phyloP scores from a whole-genome alignment of 139 green algal species.

The Chlorella sp. region DNA sequence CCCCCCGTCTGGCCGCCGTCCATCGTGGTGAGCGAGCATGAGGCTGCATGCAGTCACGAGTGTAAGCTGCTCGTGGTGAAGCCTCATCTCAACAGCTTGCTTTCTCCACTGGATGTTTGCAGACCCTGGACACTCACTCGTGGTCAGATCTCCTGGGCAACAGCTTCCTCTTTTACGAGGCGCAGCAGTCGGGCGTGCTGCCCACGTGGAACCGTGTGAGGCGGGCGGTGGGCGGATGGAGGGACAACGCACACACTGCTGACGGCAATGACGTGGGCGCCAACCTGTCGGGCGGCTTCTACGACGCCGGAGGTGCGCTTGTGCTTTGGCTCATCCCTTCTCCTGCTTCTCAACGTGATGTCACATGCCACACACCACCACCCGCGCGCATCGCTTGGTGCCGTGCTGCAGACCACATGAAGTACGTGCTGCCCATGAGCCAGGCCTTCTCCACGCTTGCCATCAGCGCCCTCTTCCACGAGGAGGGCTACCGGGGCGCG shows the following conservation, averaged over 20 bases:
- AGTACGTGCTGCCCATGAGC: background rate
- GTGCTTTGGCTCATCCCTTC: background rate
- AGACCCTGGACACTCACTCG: background rate
- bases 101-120: background rate
- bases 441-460: background rate
- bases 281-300: background rate
- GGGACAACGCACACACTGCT: background rate
- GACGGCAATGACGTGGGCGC: background rate
- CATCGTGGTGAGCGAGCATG: too few relatives aligned
- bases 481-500: background rate
- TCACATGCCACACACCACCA: background rate
- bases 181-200: conserved; percentile 2
- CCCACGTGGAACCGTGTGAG: background rate
- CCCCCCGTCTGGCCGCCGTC: too few relatives aligned
- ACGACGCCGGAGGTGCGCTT: background rate
- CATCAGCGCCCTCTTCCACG: background rate
- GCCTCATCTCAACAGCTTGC: background rate
- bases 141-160: background rate
- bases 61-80: too few relatives aligned
- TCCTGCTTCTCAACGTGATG: background rate
- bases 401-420: background rate
- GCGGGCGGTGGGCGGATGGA: background rate
- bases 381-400: background rate
- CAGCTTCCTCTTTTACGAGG: conserved; percentile 2
- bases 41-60: too few relatives aligned